Evolutionary conservation across 2,329 filamentous ascomycete species (phyloP).

Genomic region (Hypoxylon sp.): DNA sequence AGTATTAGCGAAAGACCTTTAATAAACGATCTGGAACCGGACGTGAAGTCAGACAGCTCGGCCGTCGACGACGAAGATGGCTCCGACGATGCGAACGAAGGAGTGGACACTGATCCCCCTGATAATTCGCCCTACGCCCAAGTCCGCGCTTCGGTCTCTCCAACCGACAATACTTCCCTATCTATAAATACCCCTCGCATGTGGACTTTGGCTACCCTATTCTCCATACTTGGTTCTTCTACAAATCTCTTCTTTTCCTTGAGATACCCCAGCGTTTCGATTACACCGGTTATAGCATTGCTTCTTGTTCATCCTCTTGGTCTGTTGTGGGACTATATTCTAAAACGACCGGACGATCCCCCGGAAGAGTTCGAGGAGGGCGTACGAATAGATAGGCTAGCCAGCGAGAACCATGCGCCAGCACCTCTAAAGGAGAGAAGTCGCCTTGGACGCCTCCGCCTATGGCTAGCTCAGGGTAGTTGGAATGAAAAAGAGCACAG

Average conservation of each 20-base stretch:
- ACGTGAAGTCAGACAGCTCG: conserved; percentile 57
- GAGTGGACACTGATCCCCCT: conserved; percentile 65
- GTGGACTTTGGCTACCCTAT: conserved; percentile 86
- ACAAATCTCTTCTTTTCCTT: conserved; percentile 92
- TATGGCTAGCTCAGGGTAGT: conserved; percentile 83
- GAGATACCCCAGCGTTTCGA: conserved; percentile 90
- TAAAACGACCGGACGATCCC: conserved; percentile 73
- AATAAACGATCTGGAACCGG: conserved; percentile 62
- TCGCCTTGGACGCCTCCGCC: conserved; percentile 65
- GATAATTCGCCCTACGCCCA: conserved; percentile 84
- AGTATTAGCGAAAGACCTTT: conserved; percentile 65
- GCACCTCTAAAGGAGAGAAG: conserved; percentile 47
- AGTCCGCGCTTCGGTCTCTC: conserved; percentile 83
- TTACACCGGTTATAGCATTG: conserved; percentile 89
- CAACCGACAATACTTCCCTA: conserved; percentile 80
- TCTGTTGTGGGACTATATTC: conserved; percentile 79
- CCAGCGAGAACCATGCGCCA: conserved; percentile 29
- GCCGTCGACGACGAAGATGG: conserved; percentile 52
- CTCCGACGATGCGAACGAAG: conserved; percentile 54
- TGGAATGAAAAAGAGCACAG: conserved; percentile 94
- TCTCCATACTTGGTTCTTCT: conserved; percentile 84
- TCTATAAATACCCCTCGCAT: conserved; percentile 91
- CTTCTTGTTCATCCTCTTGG: conserved; percentile 88
- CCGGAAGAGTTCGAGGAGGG: conserved; percentile 71
- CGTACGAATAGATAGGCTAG: conserved; percentile 47